phyloP scores from a whole-genome alignment of 345 rosid species.

The Clausena lansium region DNA sequence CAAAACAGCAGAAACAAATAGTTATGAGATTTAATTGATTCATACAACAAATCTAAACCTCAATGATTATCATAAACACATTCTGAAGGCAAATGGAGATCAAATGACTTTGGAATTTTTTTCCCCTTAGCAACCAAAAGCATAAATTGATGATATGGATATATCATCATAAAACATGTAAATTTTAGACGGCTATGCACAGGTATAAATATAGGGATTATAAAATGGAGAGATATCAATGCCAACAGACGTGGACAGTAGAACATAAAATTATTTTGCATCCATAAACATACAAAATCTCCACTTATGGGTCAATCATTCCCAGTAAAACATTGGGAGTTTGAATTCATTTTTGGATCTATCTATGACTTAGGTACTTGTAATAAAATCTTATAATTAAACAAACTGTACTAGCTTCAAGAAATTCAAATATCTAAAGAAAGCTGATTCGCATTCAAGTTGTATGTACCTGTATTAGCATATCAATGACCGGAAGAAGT shows the following conservation, averaged over 20 bases:
- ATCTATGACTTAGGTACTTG: neutral
- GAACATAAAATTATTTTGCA: neutral
- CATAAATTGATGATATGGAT: neutral
- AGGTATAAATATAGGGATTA: neutral
- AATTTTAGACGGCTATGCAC: neutral
- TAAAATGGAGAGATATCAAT: neutral
- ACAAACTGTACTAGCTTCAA: neutral
- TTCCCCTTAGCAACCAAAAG: constrained; percentile 9
- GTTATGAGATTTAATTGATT: constrained; percentile 15
- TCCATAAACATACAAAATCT: neutral
- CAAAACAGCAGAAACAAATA: constrained; percentile 15
- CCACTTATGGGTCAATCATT: neutral
- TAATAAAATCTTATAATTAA: neutral
- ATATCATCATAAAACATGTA: neutral
- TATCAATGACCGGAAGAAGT: constrained; percentile 81
- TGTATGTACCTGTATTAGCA: constrained; percentile 71
- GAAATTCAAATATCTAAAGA: neutral
- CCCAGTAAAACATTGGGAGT: neutral
- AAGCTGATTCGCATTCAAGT: neutral
- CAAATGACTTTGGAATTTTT: neutral
- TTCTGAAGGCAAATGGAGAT: neutral
- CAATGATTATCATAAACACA: neutral
- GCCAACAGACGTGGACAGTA: neutral
- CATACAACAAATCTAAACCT: neutral
- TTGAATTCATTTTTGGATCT: neutral